Base-by-base conservation (phyloP, 768 basidiomycete species). In the Russula olivacea region DNA sequence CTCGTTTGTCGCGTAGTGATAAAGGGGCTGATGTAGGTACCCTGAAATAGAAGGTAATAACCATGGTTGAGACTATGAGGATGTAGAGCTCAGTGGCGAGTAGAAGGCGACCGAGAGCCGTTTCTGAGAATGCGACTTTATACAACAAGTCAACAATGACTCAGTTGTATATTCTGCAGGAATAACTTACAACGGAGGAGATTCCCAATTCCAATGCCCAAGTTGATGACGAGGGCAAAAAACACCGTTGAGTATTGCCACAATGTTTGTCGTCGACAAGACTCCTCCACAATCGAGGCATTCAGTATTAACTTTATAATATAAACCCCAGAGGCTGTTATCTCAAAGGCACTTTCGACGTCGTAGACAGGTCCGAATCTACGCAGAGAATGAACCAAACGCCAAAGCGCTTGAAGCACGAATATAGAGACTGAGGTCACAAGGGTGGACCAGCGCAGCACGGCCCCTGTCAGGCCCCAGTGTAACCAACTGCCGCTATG, bases 121-220 rank as follows among this genome's bases (percentile, higher is more conserved):
- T 82, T 73, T 91, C 89, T 3, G 88, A 82, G 69, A 90, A 89
- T 58, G 77, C 74, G 71, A 86, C 88, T 89, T 66, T 3, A n/a
- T 11, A 56, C 14, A 38, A n/a, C 14, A 34, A 23, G 43, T 66
- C 15, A 71, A 57, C 19, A 30, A 34, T 19, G 2, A 9, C 4
- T 11, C 7, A 49, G 8, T 19, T 15, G 14, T 47, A 34, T 17
- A 14, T 56, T 32, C 34, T 23, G 21, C 21, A 48, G 21, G 21
- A n/a, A 55, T 23, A 2, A 79, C 88, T 76, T 69, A 90, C 89
- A 83, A 41, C 69, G 66, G 30, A 82, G 67, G 41, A 88, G 72
- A 65, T 84, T 81, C 21, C 83, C 86, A 23, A 86, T 71, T 12
- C 79, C 83, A 43, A 87, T 71, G 32, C 77, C 79, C 21, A 79